Conservation (phyloP, 23 red algal genomes). For the Cyanidiococcus yangmingshanensis region DNA sequence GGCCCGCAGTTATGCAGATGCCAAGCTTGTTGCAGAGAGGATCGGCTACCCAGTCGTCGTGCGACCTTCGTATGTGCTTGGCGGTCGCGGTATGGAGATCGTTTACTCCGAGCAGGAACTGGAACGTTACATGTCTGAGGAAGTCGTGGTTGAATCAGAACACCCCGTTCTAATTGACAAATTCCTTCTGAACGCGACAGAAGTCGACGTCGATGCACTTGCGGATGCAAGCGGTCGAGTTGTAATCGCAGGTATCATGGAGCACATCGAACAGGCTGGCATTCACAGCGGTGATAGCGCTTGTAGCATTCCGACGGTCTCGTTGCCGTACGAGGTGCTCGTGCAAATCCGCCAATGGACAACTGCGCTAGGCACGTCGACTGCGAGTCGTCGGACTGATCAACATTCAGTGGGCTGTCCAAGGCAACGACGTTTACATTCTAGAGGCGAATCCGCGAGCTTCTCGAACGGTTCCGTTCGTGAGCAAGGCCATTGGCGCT, state of each 20-base stretch:
- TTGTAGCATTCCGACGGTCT: conserved; percentile 68
- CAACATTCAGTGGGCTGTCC: conserved; percentile 99
- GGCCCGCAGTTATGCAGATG: conserved; percentile 64
- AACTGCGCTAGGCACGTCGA: conserved; percentile 70
- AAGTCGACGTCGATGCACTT: conserved; percentile 97
- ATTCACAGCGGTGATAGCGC: conserved; percentile 95
- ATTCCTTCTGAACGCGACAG: conserved; percentile 88
- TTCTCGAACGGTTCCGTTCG: conserved; percentile 94
- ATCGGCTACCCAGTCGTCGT: conserved; percentile 96
- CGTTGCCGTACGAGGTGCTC: conserved; percentile 88
- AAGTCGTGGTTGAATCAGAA: conserved; percentile 92
- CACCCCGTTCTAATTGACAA: conserved; percentile 95
- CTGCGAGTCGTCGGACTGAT: conserved; percentile 89
- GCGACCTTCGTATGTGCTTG: conserved; percentile 87
- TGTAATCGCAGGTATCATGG: conserved; percentile 97
- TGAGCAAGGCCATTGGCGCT: conserved; percentile 87
- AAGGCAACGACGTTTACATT: conserved; percentile 84
- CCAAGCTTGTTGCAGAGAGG: conserved; percentile 37
- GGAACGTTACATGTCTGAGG: conserved; percentile 75
- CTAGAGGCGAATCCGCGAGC: conserved; percentile 98
- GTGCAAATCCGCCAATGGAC: conserved; percentile 94
- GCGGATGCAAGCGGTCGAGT: conserved; percentile 75
- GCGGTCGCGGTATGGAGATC: conserved; percentile 99
- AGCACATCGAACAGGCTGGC: conserved; percentile 98
- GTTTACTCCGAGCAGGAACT: conserved; percentile 71